These are phyloP conservation scores for Peterozyma toletana DNA, from an alignment of 805 yeast species.

Conservation along the genomic window DNA sequence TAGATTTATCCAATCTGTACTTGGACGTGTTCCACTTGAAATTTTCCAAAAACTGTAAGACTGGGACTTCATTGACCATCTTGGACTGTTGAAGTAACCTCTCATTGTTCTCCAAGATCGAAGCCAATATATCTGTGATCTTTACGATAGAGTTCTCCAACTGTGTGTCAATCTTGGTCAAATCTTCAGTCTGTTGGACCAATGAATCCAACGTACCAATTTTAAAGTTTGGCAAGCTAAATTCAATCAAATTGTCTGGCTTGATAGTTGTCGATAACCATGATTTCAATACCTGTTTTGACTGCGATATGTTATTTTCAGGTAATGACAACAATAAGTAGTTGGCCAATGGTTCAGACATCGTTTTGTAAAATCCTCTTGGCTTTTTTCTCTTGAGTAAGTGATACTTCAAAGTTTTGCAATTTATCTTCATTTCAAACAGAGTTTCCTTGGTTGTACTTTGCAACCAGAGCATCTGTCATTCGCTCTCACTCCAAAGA, in stretches of 20 bases:
- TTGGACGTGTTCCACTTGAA: conserved; percentile 88
- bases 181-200: conserved; percentile 86
- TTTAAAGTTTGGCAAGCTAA: conserved; percentile 76
- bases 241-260: conserved; percentile 42
- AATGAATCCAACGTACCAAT: conserved; percentile 92
- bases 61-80: conserved; percentile 36
- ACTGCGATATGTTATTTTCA: conserved; percentile 31
- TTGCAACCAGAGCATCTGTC: too few relatives aligned
- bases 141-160: conserved; percentile 63
- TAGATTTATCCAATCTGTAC: conserved; percentile 77
- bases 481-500: too few relatives aligned
- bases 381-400: too few relatives aligned
- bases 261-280: conserved; percentile 53
- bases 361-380: not conserved
- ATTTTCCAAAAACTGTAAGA: conserved; percentile 58
- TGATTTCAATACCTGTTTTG: conserved; percentile 24
- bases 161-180: conserved; percentile 76
- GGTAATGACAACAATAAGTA: conserved; percentile 54
- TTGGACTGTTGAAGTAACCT: conserved; percentile 20
- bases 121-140: conserved; percentile 63
- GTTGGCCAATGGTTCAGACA: conserved; percentile 28
- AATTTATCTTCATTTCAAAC: too few relatives aligned
- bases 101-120: conserved; percentile 29
- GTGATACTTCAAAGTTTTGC: too few relatives aligned
- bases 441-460: too few relatives aligned